A percentile compares a stretch with the other conserved stretches of the same genome.
Evolutionary conservation across 2,329 filamentous ascomycete species (phyloP).

Genomic region (Calonectria crousiana): DNA sequence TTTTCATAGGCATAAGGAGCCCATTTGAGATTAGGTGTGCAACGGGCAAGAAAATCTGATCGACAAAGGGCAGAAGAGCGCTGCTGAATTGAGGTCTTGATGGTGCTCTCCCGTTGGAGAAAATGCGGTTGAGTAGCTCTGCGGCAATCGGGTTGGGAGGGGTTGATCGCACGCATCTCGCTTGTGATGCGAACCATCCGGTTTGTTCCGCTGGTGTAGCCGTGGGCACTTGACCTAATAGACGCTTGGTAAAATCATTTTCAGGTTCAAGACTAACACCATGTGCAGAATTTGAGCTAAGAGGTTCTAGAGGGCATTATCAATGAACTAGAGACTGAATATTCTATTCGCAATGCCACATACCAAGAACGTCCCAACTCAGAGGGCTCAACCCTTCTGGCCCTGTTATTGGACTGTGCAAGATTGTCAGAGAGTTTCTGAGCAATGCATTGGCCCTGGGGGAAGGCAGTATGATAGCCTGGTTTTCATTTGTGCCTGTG

Average conservation of each 20-base stretch:
- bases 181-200: not conserved
- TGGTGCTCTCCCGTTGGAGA: not conserved
- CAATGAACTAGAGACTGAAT: not conserved
- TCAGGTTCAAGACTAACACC: not conserved
- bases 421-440: not conserved
- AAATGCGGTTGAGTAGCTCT: not conserved
- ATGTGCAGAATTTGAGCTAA: too few species aligned
- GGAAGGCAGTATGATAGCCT: not conserved
- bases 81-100: not conserved
- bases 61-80: not conserved
- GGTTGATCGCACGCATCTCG: not conserved
- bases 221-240: not conserved
- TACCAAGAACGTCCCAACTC: not conserved
- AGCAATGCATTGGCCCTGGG: not conserved
- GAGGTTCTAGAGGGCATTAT: not conserved
- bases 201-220: not conserved
- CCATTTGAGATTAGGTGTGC: constrained; percentile 1
- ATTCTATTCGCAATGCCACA: not conserved
- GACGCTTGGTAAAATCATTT: not conserved
- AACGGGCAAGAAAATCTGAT: constrained; percentile 7
- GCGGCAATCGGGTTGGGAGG: not conserved
- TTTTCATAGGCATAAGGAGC: not conserved
- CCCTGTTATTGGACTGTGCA: not conserved
- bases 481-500: not conserved
- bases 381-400: not conserved